Evolutionary conservation across 2,329 filamentous ascomycete species (phyloP).

Genomic region (Pseudofabraea citricarpa): DNA sequence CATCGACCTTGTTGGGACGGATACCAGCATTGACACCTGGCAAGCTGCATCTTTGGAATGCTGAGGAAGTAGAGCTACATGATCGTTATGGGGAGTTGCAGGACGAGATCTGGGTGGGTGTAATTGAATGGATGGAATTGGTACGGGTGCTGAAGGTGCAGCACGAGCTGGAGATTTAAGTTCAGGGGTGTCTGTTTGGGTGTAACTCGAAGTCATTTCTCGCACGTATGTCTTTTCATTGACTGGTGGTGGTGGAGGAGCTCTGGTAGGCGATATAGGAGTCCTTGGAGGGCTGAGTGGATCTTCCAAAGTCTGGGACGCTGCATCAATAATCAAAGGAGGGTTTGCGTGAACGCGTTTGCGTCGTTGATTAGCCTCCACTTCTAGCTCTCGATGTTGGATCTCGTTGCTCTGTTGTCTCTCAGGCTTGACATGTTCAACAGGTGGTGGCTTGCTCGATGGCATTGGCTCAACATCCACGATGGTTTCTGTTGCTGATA

Average conservation of each 20-base stretch:
- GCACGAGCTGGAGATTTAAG: conserved; percentile 17
- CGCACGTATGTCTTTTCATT: conserved; percentile 24
- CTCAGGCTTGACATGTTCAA: conserved; percentile 13
- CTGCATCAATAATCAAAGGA: conserved; percentile 46
- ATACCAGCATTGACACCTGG: conserved; percentile 60
- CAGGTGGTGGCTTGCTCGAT: conserved; percentile 5
- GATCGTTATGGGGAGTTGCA: conserved; percentile 63
- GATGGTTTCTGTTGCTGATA: conserved; percentile 33
- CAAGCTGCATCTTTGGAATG: conserved; percentile 78
- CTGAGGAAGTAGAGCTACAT: conserved; percentile 63
- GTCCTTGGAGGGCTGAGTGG: conserved; percentile 62
- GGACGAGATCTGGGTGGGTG: conserved; percentile 83
- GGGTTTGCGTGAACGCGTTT: conserved; percentile 59
- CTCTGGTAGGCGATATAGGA: conserved; percentile 47
- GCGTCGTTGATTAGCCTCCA: conserved; percentile 69
- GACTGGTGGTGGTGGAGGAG: conserved; percentile 35
- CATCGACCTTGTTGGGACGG: conserved; percentile 39
- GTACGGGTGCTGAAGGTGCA: conserved; percentile 35
- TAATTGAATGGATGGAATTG: conserved; percentile 84
- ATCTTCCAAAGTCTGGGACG: conserved; percentile 57
- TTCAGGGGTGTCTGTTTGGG: conserved; percentile 49
- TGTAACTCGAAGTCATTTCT: conserved; percentile 51
- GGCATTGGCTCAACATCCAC: conserved; percentile 39
- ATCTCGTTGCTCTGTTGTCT: conserved; percentile 31
- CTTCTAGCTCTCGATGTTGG: conserved; percentile 44